Evolutionary conservation across 1,139 yeast genomes (phyloP), one percentile per base, ranked within the genome.

Genomic region (Blastobotrys apis): DNA sequence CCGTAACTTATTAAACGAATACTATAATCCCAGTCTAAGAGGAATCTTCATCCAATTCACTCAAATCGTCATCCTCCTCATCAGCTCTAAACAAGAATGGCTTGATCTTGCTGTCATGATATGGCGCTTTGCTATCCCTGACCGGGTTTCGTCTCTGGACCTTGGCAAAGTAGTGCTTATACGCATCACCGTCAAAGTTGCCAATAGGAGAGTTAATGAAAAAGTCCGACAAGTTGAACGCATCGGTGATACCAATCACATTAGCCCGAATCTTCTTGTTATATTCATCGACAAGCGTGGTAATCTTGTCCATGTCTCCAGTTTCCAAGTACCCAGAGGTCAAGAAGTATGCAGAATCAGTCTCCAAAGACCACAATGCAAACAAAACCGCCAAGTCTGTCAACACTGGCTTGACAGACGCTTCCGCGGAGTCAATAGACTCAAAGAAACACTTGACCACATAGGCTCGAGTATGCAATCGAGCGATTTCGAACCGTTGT

Each of bases 131-230:
- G 39, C 61, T 52, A 26, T 53, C 51, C 26, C 52, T 44, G 25
- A 59, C 56, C 30, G 73, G 71, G 53, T 67, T 67, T 41, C 58
- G 57, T 38, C 62, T 59, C 43, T 57, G 57, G 25, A 69, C 71
- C 58, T 68, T 68, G 42, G 58, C 60, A 51, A 67, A 68, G 57
- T 88, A 88, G 66, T 85, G 80, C 64, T 81, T 81, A 71, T 88
- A 90, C 46, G 86, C 81, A 63, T 88, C 84, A 54, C 97, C 97
- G 59, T 86, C 81, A 66, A 77, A 84, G 57, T 73, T 75, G 51
- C 97, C 97, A 52, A 90, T 75, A 27, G 95, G 82, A 1, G 97
- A 78, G 68, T 88, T 86, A 63, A 90, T 75, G 68, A 84, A 77
- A 69, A 78, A 84, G 67, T 90, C 97, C 30, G 90, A 78, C 60